Conservation (phyloP, 805 yeast genomes). For the Tetrapisispora iriomotensis region DNA sequence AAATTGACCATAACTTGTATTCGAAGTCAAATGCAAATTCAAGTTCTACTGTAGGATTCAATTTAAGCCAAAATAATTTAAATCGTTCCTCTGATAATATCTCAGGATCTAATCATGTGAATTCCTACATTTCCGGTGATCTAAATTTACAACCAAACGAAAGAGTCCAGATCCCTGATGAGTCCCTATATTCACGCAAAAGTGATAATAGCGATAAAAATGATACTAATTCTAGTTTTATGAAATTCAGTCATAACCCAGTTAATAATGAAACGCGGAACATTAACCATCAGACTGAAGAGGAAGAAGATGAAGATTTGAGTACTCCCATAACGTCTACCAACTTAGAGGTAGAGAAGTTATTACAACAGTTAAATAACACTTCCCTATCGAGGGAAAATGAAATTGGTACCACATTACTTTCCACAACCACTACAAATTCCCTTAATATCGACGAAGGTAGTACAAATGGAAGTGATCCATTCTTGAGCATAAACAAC, state of each 20-base stretch:
- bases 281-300: not conserved
- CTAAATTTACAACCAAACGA: not conserved
- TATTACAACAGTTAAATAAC: slow-evolving; percentile 24
- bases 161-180: not conserved
- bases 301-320: slow-evolving; percentile 1
- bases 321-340: slow-evolving; percentile 6
- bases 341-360: slow-evolving; percentile 21
- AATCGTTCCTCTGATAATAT: not conserved
- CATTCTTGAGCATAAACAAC: not conserved
- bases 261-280: not conserved
- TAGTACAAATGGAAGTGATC: not conserved
- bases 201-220: not conserved
- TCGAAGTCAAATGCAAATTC: not conserved
- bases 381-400: slow-evolving; percentile 19
- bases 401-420: not conserved
- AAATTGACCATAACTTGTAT: not conserved
- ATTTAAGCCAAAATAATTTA: not conserved
- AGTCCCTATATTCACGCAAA: not conserved
- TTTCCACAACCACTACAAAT: not conserved
- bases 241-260: not conserved
- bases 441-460: not conserved
- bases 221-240: not conserved
- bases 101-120: not conserved
- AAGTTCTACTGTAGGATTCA: not conserved
- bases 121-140: not conserved